Evolutionary conservation across 768 basidiomycete genomes (phyloP), one percentile per base, ranked within the genome.

Genomic region (Boletales sp.): DNA sequence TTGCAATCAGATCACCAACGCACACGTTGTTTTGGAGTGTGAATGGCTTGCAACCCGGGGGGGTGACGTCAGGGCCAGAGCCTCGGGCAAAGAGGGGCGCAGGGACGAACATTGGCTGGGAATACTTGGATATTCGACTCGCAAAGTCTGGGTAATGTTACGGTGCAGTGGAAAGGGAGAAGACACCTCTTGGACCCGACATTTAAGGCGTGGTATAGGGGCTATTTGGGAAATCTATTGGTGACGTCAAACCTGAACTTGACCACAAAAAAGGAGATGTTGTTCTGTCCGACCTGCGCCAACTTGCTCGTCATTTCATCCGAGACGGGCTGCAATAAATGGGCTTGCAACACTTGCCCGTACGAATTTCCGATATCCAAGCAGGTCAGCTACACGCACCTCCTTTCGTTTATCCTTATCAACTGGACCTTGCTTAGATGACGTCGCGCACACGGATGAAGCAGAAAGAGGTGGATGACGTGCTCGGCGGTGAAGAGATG

Each of bases 231-330:
- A 21, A 21, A 21, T 21, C 2, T 21, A 35, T 35, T 35, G 11
- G 6, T 35, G 8, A 35, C 35, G 35, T 15, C 14, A 35, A 13
- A n/a, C n/a, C n/a, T n/a, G n/a, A n/a, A n/a, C n/a, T n/a, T n/a
- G n/a, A n/a, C n/a, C n/a, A n/a, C n/a, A n/a, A n/a, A n/a, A n/a
- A n/a, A n/a, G n/a, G n/a, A n/a, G n/a, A n/a, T 95, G 91, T 76
- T 94, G 32, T 95, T 95, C 75, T 97, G 95, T 65, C 95, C 95
- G 29, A 90, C 86, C 46, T 98, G 95, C 62, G 83, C 90, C 27
- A 98, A 97, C 68, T 75, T 91, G 39, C 80, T 94, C 14, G 77
- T 87, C 40, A 84, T 91, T 43, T 88, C 86, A 5, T 74, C 80
- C 7, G 86, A 88, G 52, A 84, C 84, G 0, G 86, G 87, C 1